A percentile compares a stretch with the other conserved stretches of the same genome.
Conservation (phyloP, 768 basidiomycete genomes). For the Russula foetens region DNA sequence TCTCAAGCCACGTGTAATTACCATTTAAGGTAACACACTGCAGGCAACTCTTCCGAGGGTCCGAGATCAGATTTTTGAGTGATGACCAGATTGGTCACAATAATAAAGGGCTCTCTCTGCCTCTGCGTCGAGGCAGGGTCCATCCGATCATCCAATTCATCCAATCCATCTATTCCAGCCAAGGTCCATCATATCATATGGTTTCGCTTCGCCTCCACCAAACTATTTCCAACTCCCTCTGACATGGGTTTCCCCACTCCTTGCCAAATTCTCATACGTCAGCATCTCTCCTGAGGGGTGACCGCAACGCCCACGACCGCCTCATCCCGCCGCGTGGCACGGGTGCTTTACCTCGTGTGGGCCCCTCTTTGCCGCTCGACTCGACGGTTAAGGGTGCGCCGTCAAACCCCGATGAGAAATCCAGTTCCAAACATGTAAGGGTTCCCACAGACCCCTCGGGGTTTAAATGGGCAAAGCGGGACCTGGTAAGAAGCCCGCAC, state of each 20-base stretch:
- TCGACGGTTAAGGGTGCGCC: background rate
- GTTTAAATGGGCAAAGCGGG: background rate
- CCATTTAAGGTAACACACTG: background rate
- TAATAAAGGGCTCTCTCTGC: background rate
- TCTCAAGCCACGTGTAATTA: background rate
- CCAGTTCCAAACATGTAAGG: background rate
- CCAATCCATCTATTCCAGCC: background rate
- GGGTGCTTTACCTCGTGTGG: background rate
- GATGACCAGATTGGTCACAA: background rate
- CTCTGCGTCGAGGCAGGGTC: background rate
- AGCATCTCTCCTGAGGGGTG: background rate
- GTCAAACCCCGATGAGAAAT: conserved; percentile 2
- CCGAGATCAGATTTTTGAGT: background rate
- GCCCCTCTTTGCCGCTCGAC: background rate
- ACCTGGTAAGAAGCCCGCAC: background rate
- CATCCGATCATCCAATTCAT: background rate
- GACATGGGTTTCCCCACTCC: background rate
- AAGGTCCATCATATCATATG: too few relatives aligned
- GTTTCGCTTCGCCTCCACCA: background rate
- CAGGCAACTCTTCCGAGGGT: background rate
- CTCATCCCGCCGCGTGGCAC: background rate
- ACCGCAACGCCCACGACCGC: background rate
- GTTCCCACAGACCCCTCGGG: background rate
- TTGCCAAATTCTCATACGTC: background rate
- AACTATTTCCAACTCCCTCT: background rate